A percentile compares a stretch with the other conserved stretches of the same genome.
Conservation (phyloP, 2,329 filamentous ascomycete genomes). For the Lecanicillium sp. region DNA sequence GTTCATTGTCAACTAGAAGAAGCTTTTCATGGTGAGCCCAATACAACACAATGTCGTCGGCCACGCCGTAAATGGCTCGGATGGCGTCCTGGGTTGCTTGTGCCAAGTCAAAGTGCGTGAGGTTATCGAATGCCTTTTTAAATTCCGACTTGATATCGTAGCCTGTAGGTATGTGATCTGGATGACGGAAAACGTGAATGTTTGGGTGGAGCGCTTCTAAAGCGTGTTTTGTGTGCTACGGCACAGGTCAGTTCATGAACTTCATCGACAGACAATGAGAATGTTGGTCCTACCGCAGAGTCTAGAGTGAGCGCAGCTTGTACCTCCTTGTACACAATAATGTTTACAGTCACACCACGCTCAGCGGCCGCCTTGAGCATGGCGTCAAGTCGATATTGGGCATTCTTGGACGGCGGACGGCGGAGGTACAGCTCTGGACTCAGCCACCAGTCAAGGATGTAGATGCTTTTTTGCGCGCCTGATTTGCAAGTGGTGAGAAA, state of each 20-base stretch:
- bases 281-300: conserved; percentile 35
- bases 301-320: conserved; percentile 64
- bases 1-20: conserved; percentile 67
- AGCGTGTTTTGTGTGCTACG: conserved; percentile 67
- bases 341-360: conserved; percentile 73
- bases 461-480: conserved; percentile 69
- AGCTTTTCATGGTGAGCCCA: conserved; percentile 96
- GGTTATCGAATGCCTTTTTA: conserved; percentile 47
- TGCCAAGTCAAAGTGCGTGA: conserved; percentile 46
- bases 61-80: conserved; percentile 73
- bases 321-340: conserved; percentile 92
- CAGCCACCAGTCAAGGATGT: conserved; percentile 88
- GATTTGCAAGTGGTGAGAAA: neutral
- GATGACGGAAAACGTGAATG: conserved; percentile 83
- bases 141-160: conserved; percentile 62
- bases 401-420: conserved; percentile 71
- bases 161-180: conserved; percentile 74
- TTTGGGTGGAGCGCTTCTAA: conserved; percentile 74
- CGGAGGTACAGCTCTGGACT: conserved; percentile 83
- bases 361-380: conserved; percentile 77
- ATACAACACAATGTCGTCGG: conserved; percentile 74
- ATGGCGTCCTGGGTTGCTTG: conserved; percentile 66
- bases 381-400: conserved; percentile 75
- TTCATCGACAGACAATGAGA: neutral
- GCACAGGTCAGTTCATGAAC: conserved; percentile 21